Conservation (phyloP, 208 protist genomes). For the Acanthamoeba royreba region DNA sequence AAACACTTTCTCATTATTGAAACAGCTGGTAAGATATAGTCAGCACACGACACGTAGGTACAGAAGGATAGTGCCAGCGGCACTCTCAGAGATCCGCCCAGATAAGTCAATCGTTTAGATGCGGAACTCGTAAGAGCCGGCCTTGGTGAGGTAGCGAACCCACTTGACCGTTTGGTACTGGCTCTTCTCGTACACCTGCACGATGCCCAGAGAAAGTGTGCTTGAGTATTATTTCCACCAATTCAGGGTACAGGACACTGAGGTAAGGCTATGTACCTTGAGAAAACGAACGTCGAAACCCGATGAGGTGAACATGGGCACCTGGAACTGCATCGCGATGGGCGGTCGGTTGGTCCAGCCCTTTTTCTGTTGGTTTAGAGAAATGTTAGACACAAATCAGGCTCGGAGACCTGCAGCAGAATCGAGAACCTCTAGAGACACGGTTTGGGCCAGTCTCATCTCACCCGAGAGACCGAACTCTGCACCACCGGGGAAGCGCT, state of each 20-base stretch:
- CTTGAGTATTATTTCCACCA: neutral
- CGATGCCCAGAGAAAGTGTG: too few species aligned
- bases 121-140: constrained; percentile 95
- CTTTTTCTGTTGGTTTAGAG: too few species aligned
- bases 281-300: constrained; percentile 95
- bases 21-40: too few species aligned
- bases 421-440: constrained; percentile 41
- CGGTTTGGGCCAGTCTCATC: constrained; percentile 86
- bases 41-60: too few species aligned
- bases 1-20: too few species aligned
- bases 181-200: constrained; percentile 62
- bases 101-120: too few species aligned
- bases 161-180: constrained; percentile 94
- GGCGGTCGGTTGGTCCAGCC: constrained; percentile 91
- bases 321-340: constrained; percentile 93
- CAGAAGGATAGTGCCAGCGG: too few species aligned
- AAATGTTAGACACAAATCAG: too few species aligned
- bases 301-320: constrained; percentile 93
- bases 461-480: constrained; percentile 88
- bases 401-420: too few species aligned
- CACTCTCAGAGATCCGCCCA: too few species aligned
- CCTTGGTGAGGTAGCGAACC: constrained; percentile 97
- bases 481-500: constrained; percentile 83
- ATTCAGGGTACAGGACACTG: constrained; percentile 21
- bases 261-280: constrained; percentile 77